Percentiles rank a stretch among this genome's conserved stretches.
These are phyloP conservation scores for Claviceps paspali DNA, from an alignment of 2,329 filamentous ascomycete species.

Conservation along the genomic window DNA sequence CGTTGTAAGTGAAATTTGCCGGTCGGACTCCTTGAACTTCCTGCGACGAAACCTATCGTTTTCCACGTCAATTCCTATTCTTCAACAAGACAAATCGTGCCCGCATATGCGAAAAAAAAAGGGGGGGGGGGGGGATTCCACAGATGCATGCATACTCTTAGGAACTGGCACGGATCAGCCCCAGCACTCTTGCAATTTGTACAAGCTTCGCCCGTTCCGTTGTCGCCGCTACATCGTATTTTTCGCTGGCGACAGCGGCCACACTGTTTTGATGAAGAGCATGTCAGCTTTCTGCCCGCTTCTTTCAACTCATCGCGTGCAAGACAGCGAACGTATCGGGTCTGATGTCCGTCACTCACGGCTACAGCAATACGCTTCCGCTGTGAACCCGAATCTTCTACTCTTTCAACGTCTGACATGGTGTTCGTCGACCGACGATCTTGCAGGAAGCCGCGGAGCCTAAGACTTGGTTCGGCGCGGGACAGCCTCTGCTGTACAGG, in stretches of 20 bases:
- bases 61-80: background rate
- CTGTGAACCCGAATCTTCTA: constrained; percentile 27
- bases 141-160: constrained; percentile 44
- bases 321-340: too few relatives aligned
- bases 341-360: constrained; percentile 24
- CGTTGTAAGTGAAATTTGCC: constrained; percentile 14
- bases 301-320: too few relatives aligned
- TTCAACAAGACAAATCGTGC: too few relatives aligned
- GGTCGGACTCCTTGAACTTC: constrained; percentile 14
- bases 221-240: constrained; percentile 84
- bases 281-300: too few relatives aligned
- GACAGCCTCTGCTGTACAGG: background rate
- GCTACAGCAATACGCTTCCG: constrained; percentile 45
- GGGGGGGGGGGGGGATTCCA: too few relatives aligned
- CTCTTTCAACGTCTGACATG: constrained; percentile 4
- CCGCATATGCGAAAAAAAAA: too few relatives aligned
- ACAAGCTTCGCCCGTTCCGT: constrained; percentile 62
- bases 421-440: background rate
- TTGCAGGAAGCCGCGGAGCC: background rate
- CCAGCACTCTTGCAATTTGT: constrained; percentile 68
- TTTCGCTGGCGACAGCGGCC: constrained; percentile 81
- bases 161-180: constrained; percentile 57
- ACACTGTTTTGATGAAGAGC: constrained; percentile 52
- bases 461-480: background rate
- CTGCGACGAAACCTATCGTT: constrained; percentile 16